A percentile compares a stretch with the other conserved stretches of the same genome.
Conservation (phyloP, 148 eudicot genomes). For the Mesembryanthemum crystallinum region DNA sequence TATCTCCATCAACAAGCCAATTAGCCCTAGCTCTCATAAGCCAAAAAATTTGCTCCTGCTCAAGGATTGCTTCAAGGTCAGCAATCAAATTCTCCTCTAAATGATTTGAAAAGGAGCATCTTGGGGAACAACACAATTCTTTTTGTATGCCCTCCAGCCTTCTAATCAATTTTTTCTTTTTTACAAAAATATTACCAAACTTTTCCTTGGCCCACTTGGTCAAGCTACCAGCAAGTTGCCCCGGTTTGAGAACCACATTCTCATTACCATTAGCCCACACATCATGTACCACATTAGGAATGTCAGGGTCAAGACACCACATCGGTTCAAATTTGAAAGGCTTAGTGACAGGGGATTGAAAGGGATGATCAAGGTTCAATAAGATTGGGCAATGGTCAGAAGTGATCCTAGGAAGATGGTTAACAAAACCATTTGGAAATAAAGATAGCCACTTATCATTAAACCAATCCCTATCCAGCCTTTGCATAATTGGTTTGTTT, state of each 20-base stretch:
- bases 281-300: not conserved
- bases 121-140: too few species aligned
- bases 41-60: conserved; percentile 6
- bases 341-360: too few species aligned
- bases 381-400: not conserved
- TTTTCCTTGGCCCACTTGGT: not conserved
- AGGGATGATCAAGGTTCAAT: not conserved
- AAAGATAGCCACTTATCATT: not conserved
- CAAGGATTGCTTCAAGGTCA: not conserved
- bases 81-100: too few species aligned
- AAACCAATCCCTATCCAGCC: not conserved
- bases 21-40: not conserved
- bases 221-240: not conserved
- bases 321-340: not conserved
- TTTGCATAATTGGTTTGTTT: not conserved
- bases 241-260: not conserved
- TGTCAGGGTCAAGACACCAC: not conserved
- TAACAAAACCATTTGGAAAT: too few species aligned
- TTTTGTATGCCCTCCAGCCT: not conserved
- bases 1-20: not conserved
- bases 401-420: not conserved
- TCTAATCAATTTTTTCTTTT: not conserved
- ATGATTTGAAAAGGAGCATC: too few species aligned
- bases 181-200: not conserved
- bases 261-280: not conserved